Evolutionary conservation across 108 stramenopile genomes (phyloP).

Genomic region (Conticribra weissflogii): DNA sequence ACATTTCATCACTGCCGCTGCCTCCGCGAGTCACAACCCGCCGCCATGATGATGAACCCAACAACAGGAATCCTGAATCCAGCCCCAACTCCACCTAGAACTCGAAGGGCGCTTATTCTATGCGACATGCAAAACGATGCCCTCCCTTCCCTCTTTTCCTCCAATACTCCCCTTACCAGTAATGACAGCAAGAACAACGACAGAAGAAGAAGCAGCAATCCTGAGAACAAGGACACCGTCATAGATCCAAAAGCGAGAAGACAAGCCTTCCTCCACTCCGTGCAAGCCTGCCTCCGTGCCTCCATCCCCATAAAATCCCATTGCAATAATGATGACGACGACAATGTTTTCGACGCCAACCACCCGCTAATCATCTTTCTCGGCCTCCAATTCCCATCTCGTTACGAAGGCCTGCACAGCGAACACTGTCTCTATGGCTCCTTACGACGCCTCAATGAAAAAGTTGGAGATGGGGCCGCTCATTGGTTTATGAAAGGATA

Average conservation of each 20-base stretch:
- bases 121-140: conserved; percentile 28
- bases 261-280: conserved; percentile 6
- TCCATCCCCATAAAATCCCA: conserved; percentile 9
- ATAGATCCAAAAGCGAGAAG: background rate
- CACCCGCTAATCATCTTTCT: too few species aligned
- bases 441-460: conserved; percentile 34
- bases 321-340: too few species aligned
- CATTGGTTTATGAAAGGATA: conserved; percentile 54
- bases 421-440: conserved; percentile 46
- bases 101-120: conserved; percentile 12
- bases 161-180: too few species aligned
- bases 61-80: background rate
- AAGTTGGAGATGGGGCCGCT: conserved; percentile 22
- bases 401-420: conserved; percentile 29
- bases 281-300: background rate
- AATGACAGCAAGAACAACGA: too few species aligned
- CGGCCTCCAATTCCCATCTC: conserved; percentile 26
- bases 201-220: too few species aligned
- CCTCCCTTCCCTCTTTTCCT: conserved; percentile 10
- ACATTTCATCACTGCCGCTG: too few species aligned
- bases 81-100: too few species aligned
- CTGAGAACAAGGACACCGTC: background rate
- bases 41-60: background rate
- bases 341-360: too few species aligned
- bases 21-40: too few species aligned